Conservation (phyloP, 1,284 basidiomycete genomes). For the Trichosporon inkin region DNA sequence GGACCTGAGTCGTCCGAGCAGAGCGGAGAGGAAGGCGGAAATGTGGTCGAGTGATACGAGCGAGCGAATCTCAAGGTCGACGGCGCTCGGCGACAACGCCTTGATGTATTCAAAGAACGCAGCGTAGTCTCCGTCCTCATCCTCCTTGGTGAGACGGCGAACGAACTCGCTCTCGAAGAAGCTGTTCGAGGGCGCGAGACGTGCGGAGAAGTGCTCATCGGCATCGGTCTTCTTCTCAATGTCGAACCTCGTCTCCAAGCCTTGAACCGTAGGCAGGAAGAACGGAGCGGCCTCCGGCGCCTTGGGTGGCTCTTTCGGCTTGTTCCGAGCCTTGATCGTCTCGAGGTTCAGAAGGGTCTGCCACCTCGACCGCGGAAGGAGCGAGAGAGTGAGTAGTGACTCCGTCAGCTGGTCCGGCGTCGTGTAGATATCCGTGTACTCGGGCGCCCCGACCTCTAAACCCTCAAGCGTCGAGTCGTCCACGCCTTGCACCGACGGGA, state of each 20-base stretch:
- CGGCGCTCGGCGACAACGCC: conserved; percentile 78
- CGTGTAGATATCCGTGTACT: conserved; percentile 64
- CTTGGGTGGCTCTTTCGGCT: conserved; percentile 92
- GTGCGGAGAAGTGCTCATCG: conserved; percentile 53
- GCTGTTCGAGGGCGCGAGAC: conserved; percentile 57
- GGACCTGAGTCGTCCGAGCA: conserved; percentile 67
- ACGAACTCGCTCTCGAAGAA: conserved; percentile 70
- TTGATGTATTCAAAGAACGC: conserved; percentile 81
- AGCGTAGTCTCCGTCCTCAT: conserved; percentile 64
- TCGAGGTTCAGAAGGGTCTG: conserved; percentile 94
- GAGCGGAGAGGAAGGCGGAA: conserved; percentile 66
- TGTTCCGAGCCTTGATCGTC: conserved; percentile 93
- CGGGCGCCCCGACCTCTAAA: conserved; percentile 59
- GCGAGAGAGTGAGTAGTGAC: conserved; percentile 82
- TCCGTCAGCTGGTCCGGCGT: conserved; percentile 80
- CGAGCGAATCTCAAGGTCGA: conserved; percentile 86
- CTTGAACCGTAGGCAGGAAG: conserved; percentile 87
- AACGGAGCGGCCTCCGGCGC: conserved; percentile 93
- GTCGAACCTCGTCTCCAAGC: conserved; percentile 74
- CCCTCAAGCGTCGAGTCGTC: conserved; percentile 68
- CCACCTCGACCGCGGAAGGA: conserved; percentile 90
- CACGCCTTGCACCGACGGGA: conserved; percentile 79
- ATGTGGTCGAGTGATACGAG: conserved; percentile 63
- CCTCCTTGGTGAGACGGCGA: conserved; percentile 61
- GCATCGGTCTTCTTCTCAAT: conserved; percentile 50